Evolutionary conservation across 1,284 basidiomycete genomes (phyloP).

Genomic region (Melampsora larici-populina): DNA sequence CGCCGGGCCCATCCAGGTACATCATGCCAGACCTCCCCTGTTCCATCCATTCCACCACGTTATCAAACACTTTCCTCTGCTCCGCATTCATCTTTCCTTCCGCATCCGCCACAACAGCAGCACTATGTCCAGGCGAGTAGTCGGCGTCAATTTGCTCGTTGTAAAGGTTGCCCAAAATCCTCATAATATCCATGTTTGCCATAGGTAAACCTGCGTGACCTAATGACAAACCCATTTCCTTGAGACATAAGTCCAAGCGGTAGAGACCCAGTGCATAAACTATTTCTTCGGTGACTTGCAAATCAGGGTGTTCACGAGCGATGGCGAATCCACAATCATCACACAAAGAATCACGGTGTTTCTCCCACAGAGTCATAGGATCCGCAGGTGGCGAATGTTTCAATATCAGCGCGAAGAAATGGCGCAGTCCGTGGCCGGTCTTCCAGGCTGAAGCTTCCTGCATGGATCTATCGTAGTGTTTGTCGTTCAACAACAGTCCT

Average conservation of each 20-base stretch:
- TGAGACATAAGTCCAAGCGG: not conserved
- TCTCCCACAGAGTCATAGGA: not conserved
- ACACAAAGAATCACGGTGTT: not conserved
- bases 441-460: not conserved
- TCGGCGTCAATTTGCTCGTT: too few relatives aligned
- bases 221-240: not conserved
- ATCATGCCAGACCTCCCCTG: conserved; percentile 4
- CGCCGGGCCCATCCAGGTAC: too few relatives aligned
- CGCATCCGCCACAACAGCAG: too few relatives aligned
- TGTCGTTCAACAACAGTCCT: conserved; percentile 1
- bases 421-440: not conserved
- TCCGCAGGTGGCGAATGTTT: not conserved
- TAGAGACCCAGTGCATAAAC: not conserved
- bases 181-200: not conserved
- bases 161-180: too few relatives aligned
- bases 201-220: not conserved
- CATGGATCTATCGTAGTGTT: not conserved
- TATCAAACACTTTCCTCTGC: not conserved
- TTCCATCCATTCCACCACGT: not conserved
- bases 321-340: not conserved
- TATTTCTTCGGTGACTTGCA: too few relatives aligned
- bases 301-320: too few relatives aligned
- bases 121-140: too few relatives aligned
- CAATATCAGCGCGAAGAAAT: too few relatives aligned
- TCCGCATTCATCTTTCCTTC: too few relatives aligned